These are phyloP conservation scores for Aspergillus wentii DNA, from an alignment of 495 filamentous ascomycete species.

Conservation along the genomic window DNA sequence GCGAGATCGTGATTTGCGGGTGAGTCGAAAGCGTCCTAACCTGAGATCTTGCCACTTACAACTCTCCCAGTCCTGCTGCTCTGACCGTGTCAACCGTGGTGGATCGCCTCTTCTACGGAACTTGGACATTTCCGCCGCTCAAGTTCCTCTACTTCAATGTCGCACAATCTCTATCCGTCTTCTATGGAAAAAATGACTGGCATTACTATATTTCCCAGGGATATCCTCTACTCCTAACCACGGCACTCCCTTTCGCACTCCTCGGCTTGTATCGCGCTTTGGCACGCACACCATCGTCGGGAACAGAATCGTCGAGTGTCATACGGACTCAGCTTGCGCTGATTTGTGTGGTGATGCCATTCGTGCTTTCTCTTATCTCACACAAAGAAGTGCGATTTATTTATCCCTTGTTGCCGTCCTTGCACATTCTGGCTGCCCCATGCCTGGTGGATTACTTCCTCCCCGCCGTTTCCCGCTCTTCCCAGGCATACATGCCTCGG, in stretches of 20 bases:
- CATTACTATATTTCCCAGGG: constrained; percentile 94
- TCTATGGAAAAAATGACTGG: constrained; percentile 88
- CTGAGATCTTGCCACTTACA: constrained; percentile 7
- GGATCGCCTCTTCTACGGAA: constrained; percentile 78
- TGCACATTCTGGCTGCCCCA: constrained; percentile 75
- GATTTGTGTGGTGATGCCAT: constrained; percentile 54
- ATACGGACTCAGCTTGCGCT: constrained; percentile 55
- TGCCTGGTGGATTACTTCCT: constrained; percentile 63
- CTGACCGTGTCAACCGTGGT: constrained; percentile 59
- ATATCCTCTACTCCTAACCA: constrained; percentile 80
- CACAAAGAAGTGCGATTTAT: constrained; percentile 99
- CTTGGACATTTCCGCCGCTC: constrained; percentile 87
- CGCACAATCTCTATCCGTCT: constrained; percentile 74
- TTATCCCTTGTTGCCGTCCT: constrained; percentile 81
- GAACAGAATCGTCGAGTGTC: constrained; percentile 24
- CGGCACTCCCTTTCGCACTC: constrained; percentile 70
- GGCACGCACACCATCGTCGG: constrained; percentile 19
- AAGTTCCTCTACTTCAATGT: constrained; percentile 93
- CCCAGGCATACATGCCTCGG: constrained; percentile 30
- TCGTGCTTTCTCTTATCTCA: constrained; percentile 68
- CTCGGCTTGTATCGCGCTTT: constrained; percentile 57
- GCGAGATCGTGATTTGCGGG: constrained; percentile 66
- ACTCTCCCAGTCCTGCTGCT: constrained; percentile 39
- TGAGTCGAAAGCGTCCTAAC: constrained; percentile 33
- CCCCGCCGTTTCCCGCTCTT: constrained; percentile 27